Base-by-base conservation (phyloP, 2,329 filamentous ascomycete species). In the Curvularia spicifera region DNA sequence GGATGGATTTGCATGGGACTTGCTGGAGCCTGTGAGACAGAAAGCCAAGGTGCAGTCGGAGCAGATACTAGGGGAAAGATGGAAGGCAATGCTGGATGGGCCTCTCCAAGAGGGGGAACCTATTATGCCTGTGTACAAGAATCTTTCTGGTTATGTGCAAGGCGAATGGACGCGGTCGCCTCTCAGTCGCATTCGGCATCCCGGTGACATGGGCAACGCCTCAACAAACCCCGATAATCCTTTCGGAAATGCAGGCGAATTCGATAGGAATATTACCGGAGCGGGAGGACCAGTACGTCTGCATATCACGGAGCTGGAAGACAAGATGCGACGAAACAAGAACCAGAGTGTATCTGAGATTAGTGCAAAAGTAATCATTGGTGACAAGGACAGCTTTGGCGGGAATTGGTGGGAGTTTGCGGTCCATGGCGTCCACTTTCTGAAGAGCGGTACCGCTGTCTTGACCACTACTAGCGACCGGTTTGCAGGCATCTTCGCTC, bases 381-480 rank as follows among this genome's bases (percentile, higher is more conserved):
- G 92, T 67, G 92, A 95, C 68, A 82, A 86, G 42, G 83, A 85
- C 55, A 85, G 85, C 65, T 83, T 85, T 59, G 74, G 74, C 1
- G 89, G 90, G 5, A 89, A 89, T 71, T 90, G 87, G 65, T 93
- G 90, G 87, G 89, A 93, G 66, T 87, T 96, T 78, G 84, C 86
- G 51, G 79, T 97, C 49, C 89, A 92, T 76, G 95, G 95, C 3
- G 84, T 96, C 4, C 94, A 98, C 79, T 96, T 93, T 82, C 88
- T 90, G 37, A 84, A 85, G n/a, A 86, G 90, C 61, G 95, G 95
- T 1, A 85, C 87, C 13, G 86, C 95, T 49, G 80, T 98, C 35
- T 80, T 98, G 72, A 91, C 90, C 1, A 97, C 94, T 0, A 94
- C 93, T 47, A 97, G 93, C 76, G 91, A 97, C 72, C 97, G 78